Base-by-base conservation (phyloP, 2,329 filamentous ascomycete genomes). In the Lojkania enalia region DNA sequence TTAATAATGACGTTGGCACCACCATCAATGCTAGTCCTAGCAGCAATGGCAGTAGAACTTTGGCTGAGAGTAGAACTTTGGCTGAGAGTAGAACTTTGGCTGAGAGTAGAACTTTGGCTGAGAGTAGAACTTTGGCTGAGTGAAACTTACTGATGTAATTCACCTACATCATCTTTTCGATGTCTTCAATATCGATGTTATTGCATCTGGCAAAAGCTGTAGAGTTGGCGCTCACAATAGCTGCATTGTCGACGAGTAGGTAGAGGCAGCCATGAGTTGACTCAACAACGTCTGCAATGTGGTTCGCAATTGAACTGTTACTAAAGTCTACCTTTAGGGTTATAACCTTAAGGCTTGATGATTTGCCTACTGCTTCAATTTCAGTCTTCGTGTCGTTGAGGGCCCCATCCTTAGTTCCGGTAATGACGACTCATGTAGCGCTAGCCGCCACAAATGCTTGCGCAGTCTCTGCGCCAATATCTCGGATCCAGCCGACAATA, bases 1-100 rank as follows among this genome's bases (percentile, higher is more conserved):
- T 52, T 43, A 31, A 44, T 35, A 15, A 49, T 33, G 14, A 20
- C 36, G 18, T 36, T 50, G 13, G 36, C 25, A 12, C 41, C 39
- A 25, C 44, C 49, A 30, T 25, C 20, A 15, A 11, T 6, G 30
- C 9, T 15, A 9, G 30, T 14, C 6, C 13, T 5, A 43, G 40
- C 16, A 43, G 31, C 15, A 37, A 18, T 5, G 23, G 31, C 4
- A 43, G 40, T 14, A 32, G 16, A 4, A 32, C 40, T 18, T 43
- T 21, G 20, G 19, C 27, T n/a, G 31, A 11, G n/a, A 15, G n/a
- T n/a, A n/a, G n/a, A n/a, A n/a, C n/a, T n/a, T n/a, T n/a, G n/a
- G n/a, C n/a, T 5, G 23, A 20, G 5, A 43, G 40, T 14, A 32
- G 16, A 4, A 32, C 40, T 18, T 43, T 21, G 20, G 19, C 27